phyloP scores from a whole-genome alignment of 2,329 filamentous ascomycete genomes.

The Colletotrichum sp. region DNA sequence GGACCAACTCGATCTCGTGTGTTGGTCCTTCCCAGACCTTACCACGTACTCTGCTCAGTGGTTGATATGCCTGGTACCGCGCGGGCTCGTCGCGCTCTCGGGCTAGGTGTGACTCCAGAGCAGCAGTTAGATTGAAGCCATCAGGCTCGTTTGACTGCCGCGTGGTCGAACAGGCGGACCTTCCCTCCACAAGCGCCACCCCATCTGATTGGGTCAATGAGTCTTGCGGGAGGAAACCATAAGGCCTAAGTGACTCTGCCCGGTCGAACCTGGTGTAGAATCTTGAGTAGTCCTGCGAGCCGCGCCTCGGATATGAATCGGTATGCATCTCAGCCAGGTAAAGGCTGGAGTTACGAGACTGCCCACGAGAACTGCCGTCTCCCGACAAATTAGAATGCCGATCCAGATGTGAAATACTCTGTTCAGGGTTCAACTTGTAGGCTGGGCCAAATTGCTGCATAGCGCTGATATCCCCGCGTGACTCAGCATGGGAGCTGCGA shows the following conservation, averaged over 20 bases:
- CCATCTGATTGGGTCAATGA: not conserved
- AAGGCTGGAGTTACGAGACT: not conserved
- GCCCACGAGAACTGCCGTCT: not conserved
- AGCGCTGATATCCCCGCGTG: not conserved
- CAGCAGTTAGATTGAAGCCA: slow-evolving; percentile 7
- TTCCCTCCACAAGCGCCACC: not conserved
- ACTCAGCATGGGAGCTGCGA: not conserved
- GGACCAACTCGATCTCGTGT: not conserved
- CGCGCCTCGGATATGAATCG: not conserved
- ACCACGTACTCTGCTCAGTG: not conserved
- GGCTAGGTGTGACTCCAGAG: slow-evolving; percentile 12
- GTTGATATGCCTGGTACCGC: not conserved
- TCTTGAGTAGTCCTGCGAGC: not conserved
- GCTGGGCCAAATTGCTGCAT: not conserved
- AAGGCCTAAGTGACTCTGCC: not conserved
- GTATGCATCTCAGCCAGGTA: not conserved
- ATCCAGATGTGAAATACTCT: not conserved
- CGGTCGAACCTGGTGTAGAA: not conserved
- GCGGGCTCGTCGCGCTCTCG: not conserved
- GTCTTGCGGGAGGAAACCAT: not conserved
- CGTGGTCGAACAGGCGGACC: not conserved
- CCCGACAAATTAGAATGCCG: not conserved
- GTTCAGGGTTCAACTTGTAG: not conserved
- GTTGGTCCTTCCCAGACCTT: not conserved
- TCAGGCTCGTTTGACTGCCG: not conserved